Percentiles rank a stretch among this genome's conserved stretches.
Conservation (phyloP, 495 filamentous ascomycete species). For the Podospora pseudoanserina region DNA sequence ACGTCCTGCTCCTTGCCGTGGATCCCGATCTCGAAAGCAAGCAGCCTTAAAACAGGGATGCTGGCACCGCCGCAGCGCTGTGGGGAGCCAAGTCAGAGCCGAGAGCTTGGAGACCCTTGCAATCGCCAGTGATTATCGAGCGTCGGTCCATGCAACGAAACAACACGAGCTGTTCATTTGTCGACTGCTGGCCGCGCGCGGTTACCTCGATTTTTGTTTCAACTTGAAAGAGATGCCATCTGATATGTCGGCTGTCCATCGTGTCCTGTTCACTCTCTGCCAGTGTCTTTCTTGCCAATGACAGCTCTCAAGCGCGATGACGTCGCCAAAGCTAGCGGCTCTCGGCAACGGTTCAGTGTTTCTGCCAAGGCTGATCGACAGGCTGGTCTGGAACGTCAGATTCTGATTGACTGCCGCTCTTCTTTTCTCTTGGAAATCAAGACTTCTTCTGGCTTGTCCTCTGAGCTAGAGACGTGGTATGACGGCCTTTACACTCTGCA, state of each 20-base stretch:
- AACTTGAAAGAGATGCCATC: background rate
- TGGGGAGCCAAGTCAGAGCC: conserved; percentile 6
- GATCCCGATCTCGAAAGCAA: background rate
- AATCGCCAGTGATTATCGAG: conserved; percentile 7
- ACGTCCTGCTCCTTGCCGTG: conserved; percentile 4
- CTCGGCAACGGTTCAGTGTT: conserved; percentile 9
- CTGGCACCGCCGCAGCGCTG: conserved; percentile 17
- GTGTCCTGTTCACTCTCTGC: background rate
- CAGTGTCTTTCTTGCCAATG: background rate
- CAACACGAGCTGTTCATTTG: background rate
- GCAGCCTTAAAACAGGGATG: conserved; percentile 12
- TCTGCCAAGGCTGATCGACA: conserved; percentile 11
- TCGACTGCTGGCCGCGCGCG: background rate
- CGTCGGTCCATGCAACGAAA: conserved; percentile 3
- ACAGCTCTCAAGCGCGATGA: conserved; percentile 5
- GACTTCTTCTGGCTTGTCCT: too few species aligned
- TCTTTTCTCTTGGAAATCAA: background rate
- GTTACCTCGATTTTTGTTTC: conserved; percentile 3
- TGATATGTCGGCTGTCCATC: background rate
- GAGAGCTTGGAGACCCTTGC: conserved; percentile 10
- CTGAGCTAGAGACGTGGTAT: too few species aligned
- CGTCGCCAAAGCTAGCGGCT: conserved; percentile 2
- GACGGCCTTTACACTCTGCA: too few species aligned
- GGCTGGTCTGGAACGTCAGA: background rate
- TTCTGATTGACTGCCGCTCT: conserved; percentile 2